These are phyloP conservation scores for Cerioporus squamosus DNA, from an alignment of 1,284 basidiomycete species.

Conservation along the genomic window DNA sequence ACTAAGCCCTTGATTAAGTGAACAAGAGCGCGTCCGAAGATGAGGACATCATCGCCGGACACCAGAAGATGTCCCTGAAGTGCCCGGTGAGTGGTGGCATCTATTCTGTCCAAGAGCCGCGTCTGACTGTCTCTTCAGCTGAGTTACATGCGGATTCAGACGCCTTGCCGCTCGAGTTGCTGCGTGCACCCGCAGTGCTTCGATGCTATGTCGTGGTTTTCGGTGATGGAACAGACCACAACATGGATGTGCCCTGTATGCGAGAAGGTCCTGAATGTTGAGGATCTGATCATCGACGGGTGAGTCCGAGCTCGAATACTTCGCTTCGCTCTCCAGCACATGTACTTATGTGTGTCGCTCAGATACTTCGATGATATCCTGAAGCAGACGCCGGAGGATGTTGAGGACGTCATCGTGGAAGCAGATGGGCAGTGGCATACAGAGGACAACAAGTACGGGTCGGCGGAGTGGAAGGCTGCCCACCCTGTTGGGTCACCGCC, in stretches of 20 bases:
- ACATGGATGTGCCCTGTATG: constrained; percentile 98
- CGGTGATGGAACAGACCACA: constrained; percentile 95
- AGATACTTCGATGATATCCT: constrained; percentile 89
- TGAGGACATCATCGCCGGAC: constrained; percentile 87
- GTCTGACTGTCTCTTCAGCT: constrained; percentile 52
- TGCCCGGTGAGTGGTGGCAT: constrained; percentile 74
- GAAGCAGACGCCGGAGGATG: constrained; percentile 72
- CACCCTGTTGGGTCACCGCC: constrained; percentile 46
- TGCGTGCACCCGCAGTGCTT: constrained; percentile 97
- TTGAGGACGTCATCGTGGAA: constrained; percentile 94
- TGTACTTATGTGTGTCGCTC: constrained; percentile 6
- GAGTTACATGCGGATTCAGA: constrained; percentile 86
- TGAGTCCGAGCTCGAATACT: constrained; percentile 43
- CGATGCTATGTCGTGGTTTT: constrained; percentile 93
- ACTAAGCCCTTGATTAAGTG: constrained; percentile 50
- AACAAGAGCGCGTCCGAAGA: constrained; percentile 62
- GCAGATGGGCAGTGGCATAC: constrained; percentile 97
- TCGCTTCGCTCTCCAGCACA: neutral
- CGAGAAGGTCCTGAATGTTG: constrained; percentile 76
- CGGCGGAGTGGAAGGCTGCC: constrained; percentile 65
- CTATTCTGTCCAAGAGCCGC: neutral
- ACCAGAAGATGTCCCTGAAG: constrained; percentile 87
- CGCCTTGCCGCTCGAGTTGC: constrained; percentile 82
- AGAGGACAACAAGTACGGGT: constrained; percentile 83
- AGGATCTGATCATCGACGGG: constrained; percentile 93